Evolutionary conservation across 2,329 filamentous ascomycete species (phyloP).

Genomic region (Penicillium sp.): DNA sequence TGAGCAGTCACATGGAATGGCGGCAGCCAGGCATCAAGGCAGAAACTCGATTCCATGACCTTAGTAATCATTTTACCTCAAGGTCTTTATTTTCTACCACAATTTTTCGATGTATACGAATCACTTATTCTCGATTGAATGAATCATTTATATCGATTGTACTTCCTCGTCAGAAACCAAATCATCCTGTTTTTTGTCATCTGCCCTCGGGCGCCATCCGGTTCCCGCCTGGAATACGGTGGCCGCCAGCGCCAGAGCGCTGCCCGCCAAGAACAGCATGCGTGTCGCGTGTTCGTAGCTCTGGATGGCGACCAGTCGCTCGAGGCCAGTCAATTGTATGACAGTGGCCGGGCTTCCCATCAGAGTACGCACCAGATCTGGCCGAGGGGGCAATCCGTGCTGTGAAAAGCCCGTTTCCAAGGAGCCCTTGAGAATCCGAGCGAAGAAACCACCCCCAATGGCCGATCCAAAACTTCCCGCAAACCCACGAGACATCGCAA

Average conservation of each 20-base stretch:
- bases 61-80: not conserved
- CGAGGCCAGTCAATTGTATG: constrained; percentile 44
- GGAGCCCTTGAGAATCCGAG: constrained; percentile 53
- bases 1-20: not conserved
- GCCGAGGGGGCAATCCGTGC: constrained; percentile 35
- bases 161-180: not conserved
- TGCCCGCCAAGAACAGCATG: constrained; percentile 50
- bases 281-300: constrained; percentile 53
- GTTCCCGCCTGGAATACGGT: constrained; percentile 54
- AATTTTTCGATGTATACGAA: not conserved
- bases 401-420: constrained; percentile 56
- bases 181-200: constrained; percentile 6
- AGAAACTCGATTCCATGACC: not conserved
- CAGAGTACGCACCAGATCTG: constrained; percentile 50
- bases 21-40: constrained; percentile 13
- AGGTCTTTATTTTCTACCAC: not conserved
- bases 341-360: constrained; percentile 57
- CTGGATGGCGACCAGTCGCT: constrained; percentile 48
- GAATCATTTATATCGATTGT: no score
- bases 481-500: constrained; percentile 76
- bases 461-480: constrained; percentile 75
- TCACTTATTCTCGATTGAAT: not conserved
- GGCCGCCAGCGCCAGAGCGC: constrained; percentile 47
- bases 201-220: constrained; percentile 48
- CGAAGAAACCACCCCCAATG: constrained; percentile 71